Percentiles rank a stretch among this genome's conserved stretches.
phyloP scores from a whole-genome alignment of 768 basidiomycete species.

The Lactarius hatsudake region DNA sequence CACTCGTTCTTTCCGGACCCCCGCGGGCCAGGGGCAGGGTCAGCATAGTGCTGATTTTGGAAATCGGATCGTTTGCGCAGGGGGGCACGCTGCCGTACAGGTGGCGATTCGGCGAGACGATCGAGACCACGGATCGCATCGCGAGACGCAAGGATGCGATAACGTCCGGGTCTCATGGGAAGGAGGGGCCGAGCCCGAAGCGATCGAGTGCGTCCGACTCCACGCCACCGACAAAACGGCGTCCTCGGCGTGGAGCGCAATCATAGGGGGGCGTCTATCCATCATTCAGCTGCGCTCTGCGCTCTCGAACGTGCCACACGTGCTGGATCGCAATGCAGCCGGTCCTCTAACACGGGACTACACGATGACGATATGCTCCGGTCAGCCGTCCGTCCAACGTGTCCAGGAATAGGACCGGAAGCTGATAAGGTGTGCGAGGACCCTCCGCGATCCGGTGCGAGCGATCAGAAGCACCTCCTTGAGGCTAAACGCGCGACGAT shows the following conservation, averaged over 20 bases:
- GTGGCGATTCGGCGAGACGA: neutral
- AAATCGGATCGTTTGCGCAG: neutral
- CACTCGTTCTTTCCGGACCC: neutral
- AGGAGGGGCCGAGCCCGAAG: neutral
- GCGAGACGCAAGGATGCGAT: neutral
- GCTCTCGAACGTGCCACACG: neutral
- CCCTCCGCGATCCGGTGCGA: slow-evolving; percentile 2
- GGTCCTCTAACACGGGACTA: neutral
- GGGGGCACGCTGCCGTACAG: neutral
- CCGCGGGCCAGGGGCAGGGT: neutral
- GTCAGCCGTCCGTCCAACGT: neutral
- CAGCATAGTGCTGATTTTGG: neutral
- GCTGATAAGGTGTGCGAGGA: neutral
- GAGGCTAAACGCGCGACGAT: slow-evolving; percentile 10
- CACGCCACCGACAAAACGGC: neutral
- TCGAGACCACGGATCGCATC: neutral
- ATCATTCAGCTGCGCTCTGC: neutral
- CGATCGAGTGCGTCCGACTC: neutral
- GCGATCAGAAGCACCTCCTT: neutral
- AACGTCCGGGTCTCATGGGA: neutral
- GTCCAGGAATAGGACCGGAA: neutral
- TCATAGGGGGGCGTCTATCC: neutral
- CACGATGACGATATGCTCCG: neutral
- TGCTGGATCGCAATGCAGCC: neutral
- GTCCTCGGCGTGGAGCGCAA: neutral